Conservation (phyloP, 345 rosid species). For the Eucalyptus regnans region DNA sequence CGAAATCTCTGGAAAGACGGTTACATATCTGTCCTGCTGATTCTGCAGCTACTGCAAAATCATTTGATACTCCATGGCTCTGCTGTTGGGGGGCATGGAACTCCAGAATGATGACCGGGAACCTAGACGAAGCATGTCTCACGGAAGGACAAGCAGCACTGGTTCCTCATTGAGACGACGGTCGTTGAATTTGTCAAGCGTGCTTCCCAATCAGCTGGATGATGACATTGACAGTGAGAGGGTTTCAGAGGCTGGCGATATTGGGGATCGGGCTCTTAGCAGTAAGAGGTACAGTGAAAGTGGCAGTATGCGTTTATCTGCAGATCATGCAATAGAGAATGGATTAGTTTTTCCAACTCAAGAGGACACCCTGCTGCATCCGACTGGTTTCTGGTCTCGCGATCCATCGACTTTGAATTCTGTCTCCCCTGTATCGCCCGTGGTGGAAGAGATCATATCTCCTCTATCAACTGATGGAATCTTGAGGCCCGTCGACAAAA, state of each 20-base stretch:
- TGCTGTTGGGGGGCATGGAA: constrained; percentile 31
- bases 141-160: constrained; percentile 27
- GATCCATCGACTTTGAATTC: constrained; percentile 11
- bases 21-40: not conserved
- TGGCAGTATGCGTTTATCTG: constrained; percentile 16
- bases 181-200: constrained; percentile 29
- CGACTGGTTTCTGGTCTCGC: not conserved
- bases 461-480: constrained; percentile 36
- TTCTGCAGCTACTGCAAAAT: not conserved
- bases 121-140: constrained; percentile 8
- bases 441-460: constrained; percentile 29
- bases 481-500: constrained; percentile 10
- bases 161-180: constrained; percentile 38
- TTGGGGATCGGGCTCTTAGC: constrained; percentile 64
- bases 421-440: constrained; percentile 10
- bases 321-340: constrained; percentile 25
- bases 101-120: not conserved
- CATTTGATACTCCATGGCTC: not conserved
- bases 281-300: constrained; percentile 27
- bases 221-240: constrained; percentile 42
- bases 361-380: constrained; percentile 7
- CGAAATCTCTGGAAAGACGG: not conserved
- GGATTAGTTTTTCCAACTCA: constrained; percentile 10
- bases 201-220: constrained; percentile 6
- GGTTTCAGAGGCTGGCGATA: constrained; percentile 90